phyloP scores from a whole-genome alignment of 208 protist species.

The Leishmania aethiopica region DNA sequence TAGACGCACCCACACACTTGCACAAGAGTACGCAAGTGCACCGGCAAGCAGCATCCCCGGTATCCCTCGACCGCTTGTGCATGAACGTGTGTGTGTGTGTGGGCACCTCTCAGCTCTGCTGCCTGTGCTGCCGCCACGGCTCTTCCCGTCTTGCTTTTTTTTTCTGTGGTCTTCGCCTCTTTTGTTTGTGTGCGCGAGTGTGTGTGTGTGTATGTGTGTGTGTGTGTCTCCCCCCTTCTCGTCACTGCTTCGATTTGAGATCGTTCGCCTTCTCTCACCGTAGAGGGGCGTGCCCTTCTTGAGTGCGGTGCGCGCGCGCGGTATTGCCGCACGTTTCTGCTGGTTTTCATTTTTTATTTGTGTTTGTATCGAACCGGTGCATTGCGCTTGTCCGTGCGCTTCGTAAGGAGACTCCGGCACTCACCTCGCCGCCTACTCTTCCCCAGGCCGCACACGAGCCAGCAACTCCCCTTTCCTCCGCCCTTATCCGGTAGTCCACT shows the following conservation, averaged over 20 bases:
- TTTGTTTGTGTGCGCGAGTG: neutral
- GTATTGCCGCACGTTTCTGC: neutral
- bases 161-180: neutral
- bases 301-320: neutral
- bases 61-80: neutral
- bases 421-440: neutral
- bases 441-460: neutral
- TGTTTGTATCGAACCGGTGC: neutral
- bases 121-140: neutral
- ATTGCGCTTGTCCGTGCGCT: neutral
- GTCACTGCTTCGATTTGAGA: neutral
- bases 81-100: neutral
- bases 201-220: neutral
- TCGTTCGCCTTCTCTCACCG: neutral
- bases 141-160: constrained; percentile 2
- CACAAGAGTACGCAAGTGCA: neutral
- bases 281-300: neutral
- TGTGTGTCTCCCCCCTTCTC: neutral
- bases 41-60: neutral
- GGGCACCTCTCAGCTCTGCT: neutral
- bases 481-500: neutral
- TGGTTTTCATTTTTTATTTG: neutral
- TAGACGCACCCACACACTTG: neutral
- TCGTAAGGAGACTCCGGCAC: neutral
- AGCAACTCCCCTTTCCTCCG: neutral